Percentiles rank a stretch among this genome's conserved stretches.
Conservation (phyloP, 768 basidiomycete species). For the Xerocomus spinulosus region DNA sequence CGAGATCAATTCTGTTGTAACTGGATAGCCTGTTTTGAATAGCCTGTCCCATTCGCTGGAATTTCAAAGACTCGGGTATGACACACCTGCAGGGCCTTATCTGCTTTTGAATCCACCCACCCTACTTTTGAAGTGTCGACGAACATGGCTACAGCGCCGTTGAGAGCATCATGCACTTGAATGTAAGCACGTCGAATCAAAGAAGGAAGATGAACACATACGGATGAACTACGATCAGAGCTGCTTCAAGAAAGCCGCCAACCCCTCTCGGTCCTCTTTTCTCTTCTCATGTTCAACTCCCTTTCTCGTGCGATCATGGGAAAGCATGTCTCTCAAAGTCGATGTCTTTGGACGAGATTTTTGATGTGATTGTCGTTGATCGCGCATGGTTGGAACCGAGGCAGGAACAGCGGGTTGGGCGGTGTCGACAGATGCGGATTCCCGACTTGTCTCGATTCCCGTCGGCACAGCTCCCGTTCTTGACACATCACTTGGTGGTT, state of each 20-base stretch:
- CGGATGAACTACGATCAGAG: slow-evolving; percentile 9
- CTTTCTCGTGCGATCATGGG: slow-evolving; percentile 53
- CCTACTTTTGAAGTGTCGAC: no score
- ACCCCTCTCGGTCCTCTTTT: slow-evolving; percentile 32
- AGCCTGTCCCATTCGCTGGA: slow-evolving; percentile 24
- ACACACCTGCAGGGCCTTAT: background rate
- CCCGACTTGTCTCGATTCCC: background rate
- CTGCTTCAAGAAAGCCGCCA: slow-evolving; percentile 47
- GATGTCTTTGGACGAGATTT: slow-evolving; percentile 40
- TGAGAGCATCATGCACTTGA: background rate
- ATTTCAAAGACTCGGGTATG: no score
- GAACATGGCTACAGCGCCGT: background rate
- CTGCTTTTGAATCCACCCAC: no score
- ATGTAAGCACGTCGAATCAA: background rate
- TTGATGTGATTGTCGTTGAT: slow-evolving; percentile 34
- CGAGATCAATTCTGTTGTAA: no score
- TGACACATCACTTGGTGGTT: background rate
- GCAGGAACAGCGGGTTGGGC: background rate
- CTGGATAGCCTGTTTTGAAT: no score
- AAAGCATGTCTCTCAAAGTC: slow-evolving; percentile 59
- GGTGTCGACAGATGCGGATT: background rate
- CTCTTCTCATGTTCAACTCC: slow-evolving; percentile 28
- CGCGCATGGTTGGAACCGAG: background rate
- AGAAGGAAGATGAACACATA: background rate
- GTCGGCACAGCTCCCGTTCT: background rate